These are phyloP conservation scores for Penstemon davidsonii DNA, from an alignment of 257 asterid genomes.

Conservation along the genomic window DNA sequence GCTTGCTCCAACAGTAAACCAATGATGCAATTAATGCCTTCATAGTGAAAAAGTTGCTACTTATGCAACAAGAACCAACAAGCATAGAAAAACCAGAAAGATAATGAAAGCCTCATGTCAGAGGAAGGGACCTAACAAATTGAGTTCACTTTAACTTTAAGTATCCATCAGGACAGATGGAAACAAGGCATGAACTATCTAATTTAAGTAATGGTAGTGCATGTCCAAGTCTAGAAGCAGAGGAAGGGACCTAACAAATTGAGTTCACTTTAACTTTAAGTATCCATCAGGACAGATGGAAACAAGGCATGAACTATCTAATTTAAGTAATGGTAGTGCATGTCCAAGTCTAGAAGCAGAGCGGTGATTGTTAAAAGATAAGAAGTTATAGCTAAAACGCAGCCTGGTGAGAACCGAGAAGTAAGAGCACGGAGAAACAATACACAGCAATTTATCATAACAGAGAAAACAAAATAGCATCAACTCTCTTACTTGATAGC, in stretches of 20 bases:
- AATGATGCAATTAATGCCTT: background rate
- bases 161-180: background rate
- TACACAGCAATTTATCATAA: background rate
- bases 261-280: background rate
- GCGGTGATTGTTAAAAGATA: background rate
- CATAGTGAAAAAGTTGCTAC: background rate
- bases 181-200: background rate
- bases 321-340: background rate
- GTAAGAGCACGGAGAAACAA: background rate
- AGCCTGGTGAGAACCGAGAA: background rate
- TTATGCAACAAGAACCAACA: background rate
- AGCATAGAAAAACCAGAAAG: background rate
- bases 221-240: background rate
- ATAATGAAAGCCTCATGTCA: background rate
- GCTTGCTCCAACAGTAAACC: background rate
- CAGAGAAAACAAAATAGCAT: too few relatives aligned
- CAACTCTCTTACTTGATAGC: constrained; percentile 1
- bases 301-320: background rate
- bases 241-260: background rate
- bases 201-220: background rate
- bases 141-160: background rate
- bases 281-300: background rate
- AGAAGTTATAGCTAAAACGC: too few relatives aligned
- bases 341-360: background rate
- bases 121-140: background rate